phyloP scores from a whole-genome alignment of 208 protist genomes.

The Plasmodiophora brassicae region DNA sequence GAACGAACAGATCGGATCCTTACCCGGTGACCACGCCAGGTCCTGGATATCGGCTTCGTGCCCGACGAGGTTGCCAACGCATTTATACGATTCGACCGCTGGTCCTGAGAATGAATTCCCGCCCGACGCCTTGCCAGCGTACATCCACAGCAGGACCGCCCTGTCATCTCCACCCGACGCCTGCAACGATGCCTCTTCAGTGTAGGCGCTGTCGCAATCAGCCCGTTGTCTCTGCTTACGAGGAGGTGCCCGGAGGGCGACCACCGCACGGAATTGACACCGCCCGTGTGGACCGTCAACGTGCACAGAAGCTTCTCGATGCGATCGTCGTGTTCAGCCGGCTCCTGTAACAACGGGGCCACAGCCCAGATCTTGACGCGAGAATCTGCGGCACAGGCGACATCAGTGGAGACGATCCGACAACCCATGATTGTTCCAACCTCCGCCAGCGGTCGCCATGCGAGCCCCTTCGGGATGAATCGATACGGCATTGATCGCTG shows the following conservation, averaged over 20 bases:
- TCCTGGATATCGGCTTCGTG: conserved; percentile 24
- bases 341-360: not conserved
- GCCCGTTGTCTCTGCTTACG: not conserved
- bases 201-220: not conserved
- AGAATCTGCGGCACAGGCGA: not conserved
- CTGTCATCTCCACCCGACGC: not conserved
- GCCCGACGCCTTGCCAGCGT: not conserved
- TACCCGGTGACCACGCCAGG: conserved; percentile 7
- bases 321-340: not conserved
- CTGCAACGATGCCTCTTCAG: not conserved
- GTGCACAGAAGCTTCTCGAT: not conserved
- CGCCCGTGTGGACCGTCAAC: conserved; percentile 2
- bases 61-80: not conserved
- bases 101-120: not conserved
- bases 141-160: not conserved
- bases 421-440: not conserved
- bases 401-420: not conserved
- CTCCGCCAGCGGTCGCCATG: not conserved
- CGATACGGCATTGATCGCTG: not conserved
- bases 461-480: not conserved
- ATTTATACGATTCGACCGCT: not conserved
- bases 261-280: conserved; percentile 8
- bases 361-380: not conserved
- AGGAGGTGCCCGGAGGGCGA: conserved; percentile 8
- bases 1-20: not conserved